phyloP scores from a whole-genome alignment of 1,139 yeast species.

The Nakaseomyces kungkrabaensis region DNA sequence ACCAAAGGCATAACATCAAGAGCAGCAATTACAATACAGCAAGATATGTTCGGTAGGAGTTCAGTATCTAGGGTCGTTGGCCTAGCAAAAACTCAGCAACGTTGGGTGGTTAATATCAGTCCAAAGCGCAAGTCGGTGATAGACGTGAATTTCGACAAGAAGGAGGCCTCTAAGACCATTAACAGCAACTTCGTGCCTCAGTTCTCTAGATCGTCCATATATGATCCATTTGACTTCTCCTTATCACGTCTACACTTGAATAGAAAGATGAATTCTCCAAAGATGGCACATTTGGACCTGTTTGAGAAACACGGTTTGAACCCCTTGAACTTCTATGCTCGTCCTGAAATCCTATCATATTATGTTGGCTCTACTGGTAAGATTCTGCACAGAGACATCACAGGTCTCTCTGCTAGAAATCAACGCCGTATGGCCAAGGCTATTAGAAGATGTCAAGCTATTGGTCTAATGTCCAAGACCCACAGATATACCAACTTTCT shows the following conservation, averaged over 20 bases:
- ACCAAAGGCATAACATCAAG: too few species aligned
- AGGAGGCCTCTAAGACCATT: neutral
- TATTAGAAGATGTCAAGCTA: constrained; percentile 56
- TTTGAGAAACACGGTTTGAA: constrained; percentile 50
- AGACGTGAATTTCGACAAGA: constrained; percentile 1
- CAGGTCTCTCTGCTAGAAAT: constrained; percentile 52
- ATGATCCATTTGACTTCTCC: constrained; percentile 71
- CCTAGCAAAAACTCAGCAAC: neutral
- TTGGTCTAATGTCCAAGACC: constrained; percentile 53
- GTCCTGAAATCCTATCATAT: constrained; percentile 52
- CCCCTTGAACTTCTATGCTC: constrained; percentile 55
- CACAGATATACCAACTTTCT: constrained; percentile 39
- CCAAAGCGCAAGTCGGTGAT: constrained; percentile 1
- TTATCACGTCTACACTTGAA: constrained; percentile 39
- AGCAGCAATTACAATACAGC: too few species aligned
- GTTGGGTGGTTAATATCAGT: neutral
- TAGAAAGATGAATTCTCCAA: constrained; percentile 17
- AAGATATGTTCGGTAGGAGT: neutral
- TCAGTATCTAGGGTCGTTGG: neutral
- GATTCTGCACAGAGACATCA: constrained; percentile 55
- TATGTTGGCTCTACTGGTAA: constrained; percentile 57
- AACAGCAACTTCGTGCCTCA: constrained; percentile 1
- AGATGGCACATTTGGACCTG: constrained; percentile 27
- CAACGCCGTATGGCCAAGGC: constrained; percentile 60
- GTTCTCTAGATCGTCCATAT: constrained; percentile 28